Evolutionary conservation across 805 yeast species (phyloP).

Genomic region (Ogataea ramenticola): DNA sequence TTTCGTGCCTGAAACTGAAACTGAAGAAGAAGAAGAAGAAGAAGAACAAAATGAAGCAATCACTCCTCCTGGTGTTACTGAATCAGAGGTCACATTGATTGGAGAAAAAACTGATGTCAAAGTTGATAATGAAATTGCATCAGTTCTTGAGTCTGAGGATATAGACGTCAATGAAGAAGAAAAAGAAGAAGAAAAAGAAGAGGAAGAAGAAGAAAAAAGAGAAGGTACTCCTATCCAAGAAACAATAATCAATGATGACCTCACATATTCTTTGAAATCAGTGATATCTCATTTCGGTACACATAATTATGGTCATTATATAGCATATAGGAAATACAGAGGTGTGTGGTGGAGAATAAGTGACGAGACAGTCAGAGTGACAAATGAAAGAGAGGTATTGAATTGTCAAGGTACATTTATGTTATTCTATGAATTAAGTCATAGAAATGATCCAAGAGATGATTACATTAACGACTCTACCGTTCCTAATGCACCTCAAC

Average conservation of each 20-base stretch:
- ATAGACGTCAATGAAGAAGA: no score
- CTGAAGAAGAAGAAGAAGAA: constrained; percentile 5
- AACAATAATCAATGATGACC: constrained; percentile 7
- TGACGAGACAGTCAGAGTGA: constrained; percentile 80
- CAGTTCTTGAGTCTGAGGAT: constrained; percentile 14
- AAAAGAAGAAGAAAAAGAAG: no score
- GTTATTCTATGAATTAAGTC: constrained; percentile 70
- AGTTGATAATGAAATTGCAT: neutral
- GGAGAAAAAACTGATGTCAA: no score
- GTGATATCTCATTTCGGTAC: constrained; percentile 92
- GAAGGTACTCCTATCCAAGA: no score
- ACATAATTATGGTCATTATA: constrained; percentile 96
- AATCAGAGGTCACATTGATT: no score
- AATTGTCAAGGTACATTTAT: constrained; percentile 83
- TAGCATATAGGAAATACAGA: constrained; percentile 73
- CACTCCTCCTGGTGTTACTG: no score
- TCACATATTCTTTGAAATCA: constrained; percentile 69
- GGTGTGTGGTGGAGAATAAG: constrained; percentile 95
- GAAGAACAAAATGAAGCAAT: constrained; percentile 33
- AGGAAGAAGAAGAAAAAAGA: no score
- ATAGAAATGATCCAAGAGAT: constrained; percentile 23
- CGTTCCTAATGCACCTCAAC: constrained; percentile 16
- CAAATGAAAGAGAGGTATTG: constrained; percentile 74
- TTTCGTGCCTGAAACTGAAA: constrained; percentile 18
- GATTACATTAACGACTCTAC: constrained; percentile 28